Conservation (phyloP, 2,329 filamentous ascomycete genomes). For the Penicillium palitans region DNA sequence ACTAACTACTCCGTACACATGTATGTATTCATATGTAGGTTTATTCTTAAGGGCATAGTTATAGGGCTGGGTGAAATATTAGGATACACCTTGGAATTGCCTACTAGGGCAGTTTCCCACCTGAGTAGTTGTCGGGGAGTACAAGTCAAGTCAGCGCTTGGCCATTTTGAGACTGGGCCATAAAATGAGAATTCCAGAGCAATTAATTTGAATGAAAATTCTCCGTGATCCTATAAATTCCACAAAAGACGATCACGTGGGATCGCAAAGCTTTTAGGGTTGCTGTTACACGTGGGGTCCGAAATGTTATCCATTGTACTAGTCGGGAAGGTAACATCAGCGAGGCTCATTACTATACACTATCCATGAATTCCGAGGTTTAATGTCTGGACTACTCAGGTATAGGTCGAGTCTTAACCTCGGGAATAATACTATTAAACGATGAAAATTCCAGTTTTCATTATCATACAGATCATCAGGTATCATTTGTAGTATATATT, state of each 20-base stretch:
- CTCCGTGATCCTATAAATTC: neutral
- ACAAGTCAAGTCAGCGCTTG: neutral
- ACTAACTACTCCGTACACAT: neutral
- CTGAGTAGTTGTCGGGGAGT: neutral
- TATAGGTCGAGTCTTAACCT: neutral
- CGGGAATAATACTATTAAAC: neutral
- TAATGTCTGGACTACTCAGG: too few relatives aligned
- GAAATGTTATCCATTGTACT: neutral
- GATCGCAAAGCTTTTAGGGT: neutral
- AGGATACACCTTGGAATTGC: neutral
- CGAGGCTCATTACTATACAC: neutral
- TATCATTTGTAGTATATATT: slow-evolving; percentile 14
- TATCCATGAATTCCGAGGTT: neutral
- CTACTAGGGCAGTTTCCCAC: neutral
- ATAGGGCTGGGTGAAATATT: neutral
- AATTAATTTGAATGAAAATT: neutral
- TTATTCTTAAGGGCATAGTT: neutral
- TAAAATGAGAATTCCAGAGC: neutral
- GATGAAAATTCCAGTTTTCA: neutral
- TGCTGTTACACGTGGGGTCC: neutral
- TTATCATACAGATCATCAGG: slow-evolving; percentile 10
- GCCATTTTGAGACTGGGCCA: neutral
- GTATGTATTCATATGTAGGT: neutral
- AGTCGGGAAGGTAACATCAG: neutral
- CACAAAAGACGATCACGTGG: neutral